These are phyloP conservation scores for Violaceomyces palustris DNA, from an alignment of 1,284 basidiomycete species.

Conservation along the genomic window DNA sequence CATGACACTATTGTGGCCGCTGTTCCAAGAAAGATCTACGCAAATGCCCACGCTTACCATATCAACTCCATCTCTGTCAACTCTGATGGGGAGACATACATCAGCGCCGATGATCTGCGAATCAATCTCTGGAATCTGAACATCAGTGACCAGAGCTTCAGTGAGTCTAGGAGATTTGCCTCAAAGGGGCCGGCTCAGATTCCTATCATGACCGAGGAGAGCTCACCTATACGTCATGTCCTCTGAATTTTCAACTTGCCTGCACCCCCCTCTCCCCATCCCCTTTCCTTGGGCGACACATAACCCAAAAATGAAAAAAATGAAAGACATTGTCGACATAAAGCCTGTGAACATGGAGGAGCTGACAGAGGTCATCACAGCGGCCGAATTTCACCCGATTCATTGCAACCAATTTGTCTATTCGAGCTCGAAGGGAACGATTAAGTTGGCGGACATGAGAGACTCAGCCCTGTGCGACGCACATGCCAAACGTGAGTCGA, in stretches of 20 bases:
- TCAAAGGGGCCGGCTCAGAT: slow-evolving; percentile 1
- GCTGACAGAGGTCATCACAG: slow-evolving; percentile 97
- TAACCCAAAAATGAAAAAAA: too few relatives aligned
- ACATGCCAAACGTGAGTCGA: slow-evolving; percentile 82
- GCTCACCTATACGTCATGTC: too few relatives aligned
- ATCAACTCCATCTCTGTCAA: slow-evolving; percentile 99
- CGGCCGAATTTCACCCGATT: slow-evolving; percentile 94
- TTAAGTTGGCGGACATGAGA: slow-evolving; percentile 99
- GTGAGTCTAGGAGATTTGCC: too few relatives aligned
- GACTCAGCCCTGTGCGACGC: slow-evolving; percentile 94
- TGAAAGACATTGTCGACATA: slow-evolving; percentile 95
- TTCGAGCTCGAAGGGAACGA: slow-evolving; percentile 98
- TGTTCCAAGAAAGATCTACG: slow-evolving; percentile 96
- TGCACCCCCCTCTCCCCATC: too few relatives aligned
- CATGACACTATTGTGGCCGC: slow-evolving; percentile 99
- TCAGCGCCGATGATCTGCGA: slow-evolving; percentile 93
- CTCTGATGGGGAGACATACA: slow-evolving; percentile 98
- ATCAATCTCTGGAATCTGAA: slow-evolving; percentile 98
- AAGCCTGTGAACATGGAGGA: slow-evolving; percentile 99
- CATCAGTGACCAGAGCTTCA: slow-evolving; percentile 98
- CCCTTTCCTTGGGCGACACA: too few relatives aligned
- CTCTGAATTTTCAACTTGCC: too few relatives aligned
- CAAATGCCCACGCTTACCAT: slow-evolving; percentile 98
- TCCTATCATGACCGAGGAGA: not conserved
- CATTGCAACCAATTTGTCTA: slow-evolving; percentile 99